Percentiles rank a stretch among this genome's conserved stretches.
These are phyloP conservation scores for Allantophomopsis lycopodina DNA, from an alignment of 2,329 filamentous ascomycete species.

Conservation along the genomic window DNA sequence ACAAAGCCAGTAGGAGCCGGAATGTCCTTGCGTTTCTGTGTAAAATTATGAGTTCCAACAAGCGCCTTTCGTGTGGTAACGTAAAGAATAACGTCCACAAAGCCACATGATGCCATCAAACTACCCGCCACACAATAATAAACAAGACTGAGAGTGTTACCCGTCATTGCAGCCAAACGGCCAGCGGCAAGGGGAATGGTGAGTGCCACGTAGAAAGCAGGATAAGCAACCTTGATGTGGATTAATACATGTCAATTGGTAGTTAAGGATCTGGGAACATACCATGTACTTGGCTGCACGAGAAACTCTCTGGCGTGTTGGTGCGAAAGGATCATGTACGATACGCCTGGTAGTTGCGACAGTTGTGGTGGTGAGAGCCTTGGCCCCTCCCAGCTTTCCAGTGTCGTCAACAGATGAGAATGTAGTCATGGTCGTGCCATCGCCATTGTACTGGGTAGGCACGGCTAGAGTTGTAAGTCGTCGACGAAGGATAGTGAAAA, in stretches of 20 bases:
- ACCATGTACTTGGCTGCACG: conserved; percentile 34
- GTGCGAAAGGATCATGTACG: conserved; percentile 6
- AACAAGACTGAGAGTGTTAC: conserved; percentile 7
- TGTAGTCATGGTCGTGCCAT: too few relatives aligned
- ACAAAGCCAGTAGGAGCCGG: too few relatives aligned
- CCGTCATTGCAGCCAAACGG: conserved; percentile 32
- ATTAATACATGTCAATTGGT: too few relatives aligned
- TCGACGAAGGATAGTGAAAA: conserved; percentile 17
- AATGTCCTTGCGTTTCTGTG: too few relatives aligned
- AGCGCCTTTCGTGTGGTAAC: conserved; percentile 12
- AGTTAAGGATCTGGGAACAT: too few relatives aligned
- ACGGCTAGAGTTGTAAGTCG: conserved; percentile 2
- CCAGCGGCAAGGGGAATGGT: conserved; percentile 34
- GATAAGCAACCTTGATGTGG: conserved; percentile 21
- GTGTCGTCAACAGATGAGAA: too few relatives aligned
- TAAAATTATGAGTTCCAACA: not conserved
- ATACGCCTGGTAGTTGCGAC: conserved; percentile 6
- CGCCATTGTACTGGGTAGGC: too few relatives aligned
- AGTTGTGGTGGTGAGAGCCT: conserved; percentile 1
- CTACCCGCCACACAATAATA: conserved; percentile 9
- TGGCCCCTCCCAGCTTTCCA: not conserved
- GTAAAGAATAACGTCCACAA: conserved; percentile 11
- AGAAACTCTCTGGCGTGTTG: conserved; percentile 8
- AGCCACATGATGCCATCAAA: conserved; percentile 11
- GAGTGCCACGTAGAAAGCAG: conserved; percentile 32